Conservation (phyloP, 495 filamentous ascomycete genomes). For the Neurospora sp. region DNA sequence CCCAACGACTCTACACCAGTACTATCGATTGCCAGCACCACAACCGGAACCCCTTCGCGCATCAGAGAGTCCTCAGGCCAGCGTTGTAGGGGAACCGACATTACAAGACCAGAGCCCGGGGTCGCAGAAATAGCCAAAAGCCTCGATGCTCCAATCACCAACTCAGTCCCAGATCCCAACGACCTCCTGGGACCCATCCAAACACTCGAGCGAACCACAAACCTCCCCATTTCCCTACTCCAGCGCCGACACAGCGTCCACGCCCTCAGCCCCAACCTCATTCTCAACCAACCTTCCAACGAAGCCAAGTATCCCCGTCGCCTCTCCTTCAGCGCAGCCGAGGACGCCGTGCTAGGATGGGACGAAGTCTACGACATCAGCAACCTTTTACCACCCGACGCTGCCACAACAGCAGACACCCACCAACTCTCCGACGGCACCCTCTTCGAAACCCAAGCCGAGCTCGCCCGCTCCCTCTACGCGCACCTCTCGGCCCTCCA, state of each 20-base stretch:
- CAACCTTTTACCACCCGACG: conserved; percentile 24
- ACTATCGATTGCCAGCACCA: background rate
- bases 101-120: conserved; percentile 3
- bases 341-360: conserved; percentile 76
- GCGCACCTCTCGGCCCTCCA: conserved; percentile 38
- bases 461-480: conserved; percentile 53
- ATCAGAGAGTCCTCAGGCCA: background rate
- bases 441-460: conserved; percentile 23
- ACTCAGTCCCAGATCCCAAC: conserved; percentile 33
- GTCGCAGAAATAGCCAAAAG: conserved; percentile 10
- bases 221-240: conserved; percentile 17
- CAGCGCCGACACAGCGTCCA: conserved; percentile 39
- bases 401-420: conserved; percentile 9
- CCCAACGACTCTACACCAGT: conserved; percentile 13
- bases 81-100: background rate
- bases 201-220: conserved; percentile 23
- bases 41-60: background rate
- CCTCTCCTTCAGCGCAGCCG: conserved; percentile 81
- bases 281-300: conserved; percentile 26
- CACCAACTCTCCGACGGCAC: background rate
- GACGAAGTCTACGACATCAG: conserved; percentile 33
- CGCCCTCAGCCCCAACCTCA: background rate
- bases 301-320: conserved; percentile 65
- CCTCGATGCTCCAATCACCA: conserved; percentile 12
- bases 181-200: conserved; percentile 33